These are phyloP conservation scores for Phytopythium sindhum DNA, from an alignment of 352 stramenopile species.

Conservation along the genomic window DNA sequence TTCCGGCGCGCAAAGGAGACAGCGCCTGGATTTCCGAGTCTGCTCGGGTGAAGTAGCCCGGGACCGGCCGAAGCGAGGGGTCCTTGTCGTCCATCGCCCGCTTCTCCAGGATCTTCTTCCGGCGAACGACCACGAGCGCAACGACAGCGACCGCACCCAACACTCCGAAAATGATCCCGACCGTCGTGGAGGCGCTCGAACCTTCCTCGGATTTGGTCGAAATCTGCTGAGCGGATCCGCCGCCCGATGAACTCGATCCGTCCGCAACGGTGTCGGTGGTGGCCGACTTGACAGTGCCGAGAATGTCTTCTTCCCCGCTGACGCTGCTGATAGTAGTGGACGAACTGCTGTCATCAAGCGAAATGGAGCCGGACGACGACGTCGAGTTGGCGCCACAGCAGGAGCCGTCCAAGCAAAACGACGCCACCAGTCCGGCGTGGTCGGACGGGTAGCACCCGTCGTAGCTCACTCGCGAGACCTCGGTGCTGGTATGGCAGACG, in stretches of 20 bases:
- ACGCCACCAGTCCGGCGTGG: slow-evolving; percentile 54
- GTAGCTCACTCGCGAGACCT: slow-evolving; percentile 62
- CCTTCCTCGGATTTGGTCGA: slow-evolving; percentile 37
- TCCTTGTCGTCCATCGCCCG: slow-evolving; percentile 39
- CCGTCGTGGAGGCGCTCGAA: slow-evolving; percentile 33
- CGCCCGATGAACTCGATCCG: slow-evolving; percentile 7
- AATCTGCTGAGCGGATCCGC: slow-evolving; percentile 21
- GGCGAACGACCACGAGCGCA: slow-evolving; percentile 45
- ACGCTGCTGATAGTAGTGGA: slow-evolving; percentile 11
- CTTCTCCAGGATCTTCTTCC: slow-evolving; percentile 53
- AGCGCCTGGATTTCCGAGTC: slow-evolving; percentile 16
- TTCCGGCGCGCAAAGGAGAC: slow-evolving; percentile 22
- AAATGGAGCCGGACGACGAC: slow-evolving; percentile 14
- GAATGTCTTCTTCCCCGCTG: slow-evolving; percentile 17
- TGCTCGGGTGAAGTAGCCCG: slow-evolving; percentile 38
- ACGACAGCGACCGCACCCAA: slow-evolving; percentile 38
- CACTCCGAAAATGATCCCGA: slow-evolving; percentile 47
- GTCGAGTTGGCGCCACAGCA: slow-evolving; percentile 49
- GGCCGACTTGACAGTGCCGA: slow-evolving; percentile 21
- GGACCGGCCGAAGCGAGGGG: slow-evolving; percentile 21
- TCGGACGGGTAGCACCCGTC: slow-evolving; percentile 73
- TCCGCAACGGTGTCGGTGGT: not conserved
- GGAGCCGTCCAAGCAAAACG: slow-evolving; percentile 52
- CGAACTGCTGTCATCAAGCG: slow-evolving; percentile 1
- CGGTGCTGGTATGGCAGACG: slow-evolving; percentile 48